These are phyloP conservation scores for Kockiozyma suomiensis DNA, from an alignment of 805 yeast genomes.

Conservation along the genomic window DNA sequence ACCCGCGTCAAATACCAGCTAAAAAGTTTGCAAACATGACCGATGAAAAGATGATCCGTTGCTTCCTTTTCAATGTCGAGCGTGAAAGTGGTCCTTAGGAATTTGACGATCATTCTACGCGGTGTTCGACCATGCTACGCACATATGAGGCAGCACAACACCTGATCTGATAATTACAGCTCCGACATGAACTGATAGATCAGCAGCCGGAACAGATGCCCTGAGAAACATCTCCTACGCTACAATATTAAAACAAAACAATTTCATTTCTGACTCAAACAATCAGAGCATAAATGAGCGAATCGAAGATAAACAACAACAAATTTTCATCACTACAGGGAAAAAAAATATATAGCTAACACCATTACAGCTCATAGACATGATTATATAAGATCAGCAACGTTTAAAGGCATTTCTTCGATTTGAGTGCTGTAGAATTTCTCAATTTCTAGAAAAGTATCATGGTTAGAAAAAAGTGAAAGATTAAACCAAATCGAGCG, in stretches of 20 bases:
- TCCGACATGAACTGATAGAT: too few species aligned
- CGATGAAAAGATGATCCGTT: too few species aligned
- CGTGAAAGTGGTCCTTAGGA: too few species aligned
- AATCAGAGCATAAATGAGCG: slow-evolving; percentile 1
- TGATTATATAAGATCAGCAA: slow-evolving; percentile 50
- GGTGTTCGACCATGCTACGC: too few species aligned
- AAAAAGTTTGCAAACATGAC: too few species aligned
- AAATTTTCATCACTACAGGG: slow-evolving; percentile 5
- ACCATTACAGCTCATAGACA: neutral
- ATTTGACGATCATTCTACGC: too few species aligned
- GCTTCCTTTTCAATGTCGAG: too few species aligned
- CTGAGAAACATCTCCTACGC: neutral
- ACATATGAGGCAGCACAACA: too few species aligned
- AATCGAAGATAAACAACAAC: neutral
- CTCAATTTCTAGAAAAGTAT: slow-evolving; percentile 57
- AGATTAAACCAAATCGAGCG: slow-evolving; percentile 50
- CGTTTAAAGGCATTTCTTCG: slow-evolving; percentile 87
- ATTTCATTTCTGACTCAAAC: neutral
- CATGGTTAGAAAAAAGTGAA: neutral
- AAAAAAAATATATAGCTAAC: neutral
- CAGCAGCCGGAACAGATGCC: too few species aligned
- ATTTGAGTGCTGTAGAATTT: slow-evolving; percentile 84
- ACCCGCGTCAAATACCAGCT: too few species aligned
- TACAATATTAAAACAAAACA: neutral
- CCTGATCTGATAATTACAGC: too few species aligned